These are phyloP conservation scores for Trichosporon faecale DNA, from an alignment of 1,284 basidiomycete genomes.

Conservation along the genomic window DNA sequence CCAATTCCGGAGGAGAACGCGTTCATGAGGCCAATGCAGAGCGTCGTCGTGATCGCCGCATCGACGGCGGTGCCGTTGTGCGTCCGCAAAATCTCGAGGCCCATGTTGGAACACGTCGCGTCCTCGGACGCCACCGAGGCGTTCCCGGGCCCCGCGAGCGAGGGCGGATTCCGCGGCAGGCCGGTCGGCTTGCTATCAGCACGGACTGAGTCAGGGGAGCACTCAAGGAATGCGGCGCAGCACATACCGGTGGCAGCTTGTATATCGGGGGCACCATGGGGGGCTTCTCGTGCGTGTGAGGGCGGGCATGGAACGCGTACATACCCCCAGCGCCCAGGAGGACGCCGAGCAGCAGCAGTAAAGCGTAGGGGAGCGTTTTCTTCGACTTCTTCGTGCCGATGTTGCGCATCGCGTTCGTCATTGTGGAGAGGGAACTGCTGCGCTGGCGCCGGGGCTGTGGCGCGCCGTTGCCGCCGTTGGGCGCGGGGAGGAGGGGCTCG, in stretches of 20 bases:
- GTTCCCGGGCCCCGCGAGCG: constrained; percentile 65
- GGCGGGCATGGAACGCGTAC: neutral
- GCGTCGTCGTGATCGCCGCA: constrained; percentile 71
- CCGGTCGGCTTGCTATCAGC: constrained; percentile 42
- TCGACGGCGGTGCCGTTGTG: constrained; percentile 89
- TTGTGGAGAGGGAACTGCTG: neutral
- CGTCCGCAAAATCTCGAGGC: constrained; percentile 65
- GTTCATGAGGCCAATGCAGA: constrained; percentile 83
- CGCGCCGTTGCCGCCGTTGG: neutral
- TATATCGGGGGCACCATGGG: constrained; percentile 27
- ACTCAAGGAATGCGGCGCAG: neutral
- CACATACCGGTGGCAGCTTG: constrained; percentile 23
- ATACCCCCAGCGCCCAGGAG: constrained; percentile 18
- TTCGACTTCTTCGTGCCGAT: neutral
- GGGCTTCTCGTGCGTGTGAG: constrained; percentile 5
- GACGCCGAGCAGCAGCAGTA: constrained; percentile 15
- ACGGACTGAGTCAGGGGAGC: too few species aligned
- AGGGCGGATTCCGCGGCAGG: constrained; percentile 64
- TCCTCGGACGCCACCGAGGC: constrained; percentile 89
- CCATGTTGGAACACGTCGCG: constrained; percentile 74
- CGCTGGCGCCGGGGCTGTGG: neutral
- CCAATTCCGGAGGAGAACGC: constrained; percentile 83
- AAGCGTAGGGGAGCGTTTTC: constrained; percentile 5
- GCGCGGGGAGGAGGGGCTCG: constrained; percentile 18
- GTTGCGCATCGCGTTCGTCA: neutral